These are phyloP conservation scores for Candida cerambycidarum DNA, from an alignment of 805 yeast species.

Conservation along the genomic window DNA sequence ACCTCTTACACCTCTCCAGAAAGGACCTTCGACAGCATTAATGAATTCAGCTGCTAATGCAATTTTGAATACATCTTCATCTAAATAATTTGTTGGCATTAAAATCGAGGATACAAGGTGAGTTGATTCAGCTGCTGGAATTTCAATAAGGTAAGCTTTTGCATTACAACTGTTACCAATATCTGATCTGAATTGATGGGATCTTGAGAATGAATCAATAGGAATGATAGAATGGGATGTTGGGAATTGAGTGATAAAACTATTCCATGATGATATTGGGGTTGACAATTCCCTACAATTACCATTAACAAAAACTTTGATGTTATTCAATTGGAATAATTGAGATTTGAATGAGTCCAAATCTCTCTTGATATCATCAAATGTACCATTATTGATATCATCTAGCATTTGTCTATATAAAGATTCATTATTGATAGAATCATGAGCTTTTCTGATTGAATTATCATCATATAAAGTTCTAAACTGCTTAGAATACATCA, in stretches of 20 bases:
- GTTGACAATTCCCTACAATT: conserved; percentile 50
- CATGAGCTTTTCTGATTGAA: conserved; percentile 66
- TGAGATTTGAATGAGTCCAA: conserved; percentile 52
- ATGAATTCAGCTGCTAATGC: conserved; percentile 73
- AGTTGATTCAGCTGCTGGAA: conserved; percentile 85
- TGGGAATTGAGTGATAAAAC: conserved; percentile 25
- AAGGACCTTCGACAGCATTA: conserved; percentile 91
- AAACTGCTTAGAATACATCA: conserved; percentile 64
- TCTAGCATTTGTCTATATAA: conserved; percentile 46
- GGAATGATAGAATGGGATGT: conserved; percentile 18
- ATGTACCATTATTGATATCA: conserved; percentile 56
- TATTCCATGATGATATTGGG: conserved; percentile 63
- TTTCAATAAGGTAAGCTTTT: conserved; percentile 62
- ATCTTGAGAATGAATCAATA: conserved; percentile 42
- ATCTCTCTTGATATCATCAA: conserved; percentile 43
- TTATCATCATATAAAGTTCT: conserved; percentile 53
- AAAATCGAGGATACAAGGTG: conserved; percentile 59
- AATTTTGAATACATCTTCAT: conserved; percentile 64
- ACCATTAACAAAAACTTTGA: conserved; percentile 71
- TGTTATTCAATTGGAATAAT: conserved; percentile 57
- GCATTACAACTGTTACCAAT: conserved; percentile 53
- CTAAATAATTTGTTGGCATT: conserved; percentile 50
- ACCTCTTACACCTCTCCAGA: conserved; percentile 95
- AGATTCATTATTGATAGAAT: conserved; percentile 61
- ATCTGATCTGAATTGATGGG: conserved; percentile 52